Base-by-base conservation (phyloP, 2,329 filamentous ascomycete species). In the Mycogone perniciosa region DNA sequence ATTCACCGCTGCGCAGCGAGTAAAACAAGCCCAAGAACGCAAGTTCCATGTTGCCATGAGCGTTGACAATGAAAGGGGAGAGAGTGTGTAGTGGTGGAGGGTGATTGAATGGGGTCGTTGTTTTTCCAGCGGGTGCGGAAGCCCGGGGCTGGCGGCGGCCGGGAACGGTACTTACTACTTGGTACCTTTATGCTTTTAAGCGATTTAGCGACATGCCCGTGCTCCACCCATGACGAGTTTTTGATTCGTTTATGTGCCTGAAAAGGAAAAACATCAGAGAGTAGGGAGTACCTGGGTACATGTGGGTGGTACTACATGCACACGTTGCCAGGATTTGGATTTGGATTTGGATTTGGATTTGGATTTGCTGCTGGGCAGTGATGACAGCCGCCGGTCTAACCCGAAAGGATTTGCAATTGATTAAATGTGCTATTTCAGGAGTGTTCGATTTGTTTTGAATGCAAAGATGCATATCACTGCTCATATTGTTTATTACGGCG, bases 1-100 rank as follows among this genome's bases (percentile, higher is more conserved):
- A 72, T 67, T 70, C 72, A 67, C 56, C 69, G 55, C 51, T 40
- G 46, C 50, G 44, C 39, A 67, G 66, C 71, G 82, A 81, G 70
- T 71, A 73, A 62, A 84, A 83, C 62, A 76, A 88, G 83, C 80
- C 80, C 76, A 83, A 82, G 74, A 77, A 86, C 68, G 73, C 69
- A 63, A 68, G 67, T 65, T 59, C 70, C 71, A 66, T n/a, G 31
- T 44, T 52, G 30, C 47, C 4, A 7, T 35, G 35, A 1, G 20
- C 11, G 65, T 60, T 62, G 59, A 62, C 59, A 62, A 62, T 60
- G 56, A 57, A 59, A 60, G 64, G 61, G 59, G 60, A 64, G 61
- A 62, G 60, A 59, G 64, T 66, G 63, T 46, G 54, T 61, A 55
- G 56, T 59, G 63, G 62, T 58, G 62, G 61, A 62, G 62, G 62